Percentiles rank a stretch among this genome's conserved stretches.
phyloP scores from a whole-genome alignment of 257 asterid genomes.

The Salvia splendens region DNA sequence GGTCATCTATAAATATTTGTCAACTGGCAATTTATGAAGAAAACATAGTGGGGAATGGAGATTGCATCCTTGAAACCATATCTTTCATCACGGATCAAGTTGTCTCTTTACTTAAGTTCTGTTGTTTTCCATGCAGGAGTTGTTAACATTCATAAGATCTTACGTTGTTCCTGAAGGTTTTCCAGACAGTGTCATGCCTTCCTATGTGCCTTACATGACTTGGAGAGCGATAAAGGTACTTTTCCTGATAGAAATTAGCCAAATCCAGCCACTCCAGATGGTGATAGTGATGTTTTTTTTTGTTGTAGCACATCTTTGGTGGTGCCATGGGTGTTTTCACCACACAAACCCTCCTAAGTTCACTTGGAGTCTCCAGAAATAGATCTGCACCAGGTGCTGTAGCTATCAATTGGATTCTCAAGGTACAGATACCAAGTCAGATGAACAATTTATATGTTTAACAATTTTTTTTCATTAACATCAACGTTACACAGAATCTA shows the following conservation, averaged over 20 bases:
- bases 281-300: constrained; percentile 30
- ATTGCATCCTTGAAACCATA: constrained; percentile 1
- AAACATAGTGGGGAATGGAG: not conserved
- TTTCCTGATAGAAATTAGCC: not conserved
- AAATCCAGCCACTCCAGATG: constrained; percentile 22
- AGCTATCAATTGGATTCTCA: constrained; percentile 98
- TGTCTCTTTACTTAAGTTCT: constrained; percentile 6
- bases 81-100: constrained; percentile 7
- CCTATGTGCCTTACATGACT: constrained; percentile 97
- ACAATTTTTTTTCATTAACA: not conserved
- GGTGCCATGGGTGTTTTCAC: constrained; percentile 99
- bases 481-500: not conserved
- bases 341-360: constrained; percentile 84
- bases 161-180: constrained; percentile 98
- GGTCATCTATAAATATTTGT: not conserved
- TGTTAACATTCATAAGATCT: constrained; percentile 71
- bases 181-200: constrained; percentile 86
- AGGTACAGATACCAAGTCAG: constrained; percentile 52
- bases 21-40: not conserved
- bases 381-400: constrained; percentile 76
- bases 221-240: constrained; percentile 98
- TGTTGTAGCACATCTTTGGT: constrained; percentile 87
- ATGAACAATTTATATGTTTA: constrained; percentile 19
- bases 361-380: constrained; percentile 80
- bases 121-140: constrained; percentile 53